Evolutionary conservation across 2,329 filamentous ascomycete species (phyloP).

Genomic region (Colletotrichum zoysiae): DNA sequence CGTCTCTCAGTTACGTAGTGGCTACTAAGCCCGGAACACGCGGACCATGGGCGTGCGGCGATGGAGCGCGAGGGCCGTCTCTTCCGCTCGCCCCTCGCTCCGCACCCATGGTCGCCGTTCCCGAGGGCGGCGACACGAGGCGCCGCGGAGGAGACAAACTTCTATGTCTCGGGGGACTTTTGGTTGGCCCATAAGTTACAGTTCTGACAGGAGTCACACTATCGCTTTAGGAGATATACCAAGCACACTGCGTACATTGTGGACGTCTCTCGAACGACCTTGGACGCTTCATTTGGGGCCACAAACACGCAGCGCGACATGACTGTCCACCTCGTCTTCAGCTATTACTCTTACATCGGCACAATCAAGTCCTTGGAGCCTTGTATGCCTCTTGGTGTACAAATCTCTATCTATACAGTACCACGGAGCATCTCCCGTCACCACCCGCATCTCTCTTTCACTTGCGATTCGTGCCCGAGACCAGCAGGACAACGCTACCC

Average conservation of each 20-base stretch:
- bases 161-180: background rate
- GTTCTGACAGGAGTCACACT: background rate
- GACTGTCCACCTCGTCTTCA: background rate
- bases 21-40: background rate
- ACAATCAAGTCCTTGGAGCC: background rate
- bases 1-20: background rate
- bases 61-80: background rate
- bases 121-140: background rate
- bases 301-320: background rate
- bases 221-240: background rate
- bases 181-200: background rate
- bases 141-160: background rate
- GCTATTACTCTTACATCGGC: conserved; percentile 2
- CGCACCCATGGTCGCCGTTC: background rate
- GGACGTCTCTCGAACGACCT: background rate
- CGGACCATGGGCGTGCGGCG: too few relatives aligned
- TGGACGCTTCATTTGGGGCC: too few relatives aligned
- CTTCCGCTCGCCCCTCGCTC: background rate
- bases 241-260: background rate
- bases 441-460: background rate
- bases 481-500: conserved; percentile 86
- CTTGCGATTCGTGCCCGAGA: conserved; percentile 67
- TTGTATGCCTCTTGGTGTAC: background rate
- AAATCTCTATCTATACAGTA: conserved; percentile 13
- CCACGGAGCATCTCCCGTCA: too few relatives aligned